Percentiles rank a stretch among this genome's conserved stretches.
Conservation (phyloP, 176 grass and related monocot genomes). For the Elymus sibiricus region DNA sequence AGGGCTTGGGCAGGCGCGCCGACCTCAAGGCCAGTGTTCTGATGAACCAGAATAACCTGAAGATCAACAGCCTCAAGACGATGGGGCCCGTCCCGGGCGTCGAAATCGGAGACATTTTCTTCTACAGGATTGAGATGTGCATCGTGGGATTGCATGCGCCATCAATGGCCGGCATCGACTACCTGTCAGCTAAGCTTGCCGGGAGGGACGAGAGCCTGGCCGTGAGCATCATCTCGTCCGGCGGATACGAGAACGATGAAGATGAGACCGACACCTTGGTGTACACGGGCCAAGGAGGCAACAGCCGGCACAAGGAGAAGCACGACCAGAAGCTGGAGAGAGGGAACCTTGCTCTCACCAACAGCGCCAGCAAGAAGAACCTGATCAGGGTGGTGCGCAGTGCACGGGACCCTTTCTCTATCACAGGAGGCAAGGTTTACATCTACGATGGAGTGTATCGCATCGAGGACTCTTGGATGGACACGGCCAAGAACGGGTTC, state of each 20-base stretch:
- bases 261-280: conserved; percentile 48
- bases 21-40: conserved; percentile 49
- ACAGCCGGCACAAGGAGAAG: conserved; percentile 41
- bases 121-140: conserved; percentile 63
- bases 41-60: conserved; percentile 48
- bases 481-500: conserved; percentile 41
- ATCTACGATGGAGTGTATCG: conserved; percentile 78
- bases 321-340: conserved; percentile 73
- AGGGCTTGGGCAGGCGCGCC: conserved; percentile 21
- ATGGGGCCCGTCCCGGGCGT: conserved; percentile 50
- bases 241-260: conserved; percentile 61
- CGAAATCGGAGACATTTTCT: conserved; percentile 63
- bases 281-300: conserved; percentile 70
- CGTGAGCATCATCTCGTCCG: conserved; percentile 46
- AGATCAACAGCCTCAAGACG: conserved; percentile 42
- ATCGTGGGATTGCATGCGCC: conserved; percentile 53
- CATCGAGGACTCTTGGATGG: conserved; percentile 51
- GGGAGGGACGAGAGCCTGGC: conserved; percentile 41
- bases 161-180: conserved; percentile 59
- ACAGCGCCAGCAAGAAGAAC: conserved; percentile 48
- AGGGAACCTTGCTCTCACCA: conserved; percentile 77
- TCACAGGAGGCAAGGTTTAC: conserved; percentile 46
- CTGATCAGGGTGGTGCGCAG: conserved; percentile 64
- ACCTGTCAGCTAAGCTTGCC: conserved; percentile 30
- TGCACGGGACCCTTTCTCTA: conserved; percentile 27